A percentile compares a stretch with the other conserved stretches of the same genome.
phyloP scores from a whole-genome alignment of 129 eudicot genomes.

The Helianthus tuberosus region DNA sequence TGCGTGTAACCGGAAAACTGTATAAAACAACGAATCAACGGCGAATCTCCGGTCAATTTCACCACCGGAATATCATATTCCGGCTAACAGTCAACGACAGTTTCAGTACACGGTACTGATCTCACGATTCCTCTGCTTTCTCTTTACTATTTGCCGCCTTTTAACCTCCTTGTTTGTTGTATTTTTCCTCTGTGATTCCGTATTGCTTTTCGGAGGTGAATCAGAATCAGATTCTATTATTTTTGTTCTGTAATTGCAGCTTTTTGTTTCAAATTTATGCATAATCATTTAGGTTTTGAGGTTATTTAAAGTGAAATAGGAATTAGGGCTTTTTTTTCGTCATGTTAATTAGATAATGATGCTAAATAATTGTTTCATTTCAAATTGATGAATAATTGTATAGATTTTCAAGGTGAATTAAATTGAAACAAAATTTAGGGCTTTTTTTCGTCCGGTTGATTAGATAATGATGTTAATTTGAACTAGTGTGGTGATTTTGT shows the following conservation, averaged over 20 bases:
- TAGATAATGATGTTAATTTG: no score
- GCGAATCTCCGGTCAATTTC: constrained; percentile 37
- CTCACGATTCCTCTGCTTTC: constrained; percentile 9
- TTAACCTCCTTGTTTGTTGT: constrained; percentile 19
- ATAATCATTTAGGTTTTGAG: background rate
- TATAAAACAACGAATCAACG: constrained; percentile 20
- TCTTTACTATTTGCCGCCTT: background rate
- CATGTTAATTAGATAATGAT: no score
- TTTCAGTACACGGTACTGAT: constrained; percentile 27
- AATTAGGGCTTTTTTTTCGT: constrained; percentile 5
- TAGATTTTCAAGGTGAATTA: no score
- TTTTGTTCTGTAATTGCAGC: constrained; percentile 35
- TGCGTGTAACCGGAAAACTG: constrained; percentile 16
- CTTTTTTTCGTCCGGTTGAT: no score
- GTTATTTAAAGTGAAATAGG: constrained; percentile 5
- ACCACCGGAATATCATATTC: constrained; percentile 45
- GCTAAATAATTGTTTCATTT: no score
- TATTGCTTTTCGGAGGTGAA: constrained; percentile 34
- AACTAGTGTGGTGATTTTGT: no score
- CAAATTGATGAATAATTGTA: no score
- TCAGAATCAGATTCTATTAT: constrained; percentile 47
- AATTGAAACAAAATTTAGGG: no score
- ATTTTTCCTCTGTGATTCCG: constrained; percentile 28
- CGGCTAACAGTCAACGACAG: constrained; percentile 7
- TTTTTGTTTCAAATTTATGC: constrained; percentile 21